phyloP scores from a whole-genome alignment of 1,284 basidiomycete genomes.

The Jaminaea rosea region DNA sequence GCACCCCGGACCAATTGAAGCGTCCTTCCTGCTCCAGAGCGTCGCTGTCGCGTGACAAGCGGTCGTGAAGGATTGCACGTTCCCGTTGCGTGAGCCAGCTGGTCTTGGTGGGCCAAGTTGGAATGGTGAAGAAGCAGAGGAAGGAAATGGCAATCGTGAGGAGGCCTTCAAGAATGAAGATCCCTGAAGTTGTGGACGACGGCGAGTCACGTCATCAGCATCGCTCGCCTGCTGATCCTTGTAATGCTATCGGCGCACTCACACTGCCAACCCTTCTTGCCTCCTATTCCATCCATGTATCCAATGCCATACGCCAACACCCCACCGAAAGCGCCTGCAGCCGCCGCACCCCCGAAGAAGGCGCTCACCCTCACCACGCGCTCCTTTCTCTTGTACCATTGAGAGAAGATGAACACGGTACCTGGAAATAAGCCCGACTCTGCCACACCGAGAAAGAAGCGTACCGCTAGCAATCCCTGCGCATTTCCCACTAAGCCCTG shows the following conservation, averaged over 20 bases:
- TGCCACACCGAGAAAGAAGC: conserved; percentile 51
- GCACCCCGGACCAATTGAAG: conserved; percentile 45
- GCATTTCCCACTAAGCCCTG: conserved; percentile 57
- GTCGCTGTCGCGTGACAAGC: conserved; percentile 55
- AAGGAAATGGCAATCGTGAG: conserved; percentile 54
- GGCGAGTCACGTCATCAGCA: background rate
- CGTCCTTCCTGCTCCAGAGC: conserved; percentile 49
- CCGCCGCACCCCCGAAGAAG: conserved; percentile 14
- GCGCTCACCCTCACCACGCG: conserved; percentile 58
- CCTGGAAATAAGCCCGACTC: conserved; percentile 53
- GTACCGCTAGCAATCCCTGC: conserved; percentile 55
- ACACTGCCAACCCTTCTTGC: conserved; percentile 27
- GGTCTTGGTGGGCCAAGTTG: conserved; percentile 56
- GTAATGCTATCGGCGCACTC: background rate
- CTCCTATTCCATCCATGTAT: conserved; percentile 58
- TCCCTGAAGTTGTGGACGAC: conserved; percentile 45
- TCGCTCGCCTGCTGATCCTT: conserved; percentile 20
- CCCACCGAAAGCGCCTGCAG: conserved; percentile 33
- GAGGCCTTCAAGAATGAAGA: conserved; percentile 58
- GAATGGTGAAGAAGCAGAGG: conserved; percentile 55
- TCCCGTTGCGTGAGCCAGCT: conserved; percentile 54
- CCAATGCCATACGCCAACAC: conserved; percentile 56
- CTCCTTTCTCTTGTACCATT: conserved; percentile 57
- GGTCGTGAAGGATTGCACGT: conserved; percentile 51
- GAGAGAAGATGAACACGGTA: conserved; percentile 57